Conservation (phyloP, 352 stramenopile species). For the Globisporangium nunn region DNA sequence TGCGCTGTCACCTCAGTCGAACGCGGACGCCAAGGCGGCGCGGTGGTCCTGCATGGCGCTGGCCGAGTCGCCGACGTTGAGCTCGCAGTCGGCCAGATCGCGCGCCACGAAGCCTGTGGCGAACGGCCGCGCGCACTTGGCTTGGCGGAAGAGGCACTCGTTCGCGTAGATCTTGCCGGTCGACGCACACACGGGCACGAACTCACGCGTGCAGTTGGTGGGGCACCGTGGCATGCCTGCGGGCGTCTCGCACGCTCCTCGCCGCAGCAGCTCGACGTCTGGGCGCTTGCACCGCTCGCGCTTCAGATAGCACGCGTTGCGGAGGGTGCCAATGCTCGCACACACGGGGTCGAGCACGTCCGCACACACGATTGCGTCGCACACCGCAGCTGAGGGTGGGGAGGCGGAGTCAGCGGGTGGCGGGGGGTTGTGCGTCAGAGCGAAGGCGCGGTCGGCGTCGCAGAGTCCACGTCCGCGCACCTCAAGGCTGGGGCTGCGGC, state of each 20-base stretch:
- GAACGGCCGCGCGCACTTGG: conserved; percentile 27
- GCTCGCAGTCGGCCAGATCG: conserved; percentile 19
- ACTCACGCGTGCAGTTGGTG: conserved; percentile 26
- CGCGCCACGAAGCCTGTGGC: conserved; percentile 8
- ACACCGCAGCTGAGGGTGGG: background rate
- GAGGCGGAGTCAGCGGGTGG: background rate
- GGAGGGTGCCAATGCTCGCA: conserved; percentile 33
- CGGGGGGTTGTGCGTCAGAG: conserved; percentile 23
- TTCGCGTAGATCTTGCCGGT: conserved; percentile 48
- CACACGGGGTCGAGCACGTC: conserved; percentile 43
- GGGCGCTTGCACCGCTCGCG: conserved; percentile 23
- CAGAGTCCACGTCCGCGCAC: conserved; percentile 23
- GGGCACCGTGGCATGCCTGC: conserved; percentile 23
- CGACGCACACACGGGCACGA: conserved; percentile 37
- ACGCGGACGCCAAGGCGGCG: conserved; percentile 8
- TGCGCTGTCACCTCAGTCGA: too few relatives aligned
- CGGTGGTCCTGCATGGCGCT: conserved; percentile 6
- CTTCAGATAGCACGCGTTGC: conserved; percentile 35
- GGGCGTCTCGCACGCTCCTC: conserved; percentile 19
- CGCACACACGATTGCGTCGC: conserved; percentile 28
- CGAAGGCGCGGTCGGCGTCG: conserved; percentile 17
- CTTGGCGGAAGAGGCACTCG: conserved; percentile 44
- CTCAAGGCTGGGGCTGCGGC: conserved; percentile 14
- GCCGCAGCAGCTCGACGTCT: conserved; percentile 16
- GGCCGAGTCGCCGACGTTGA: conserved; percentile 11